Base-by-base conservation (phyloP, 768 basidiomycete species). In the Amanita inopinata region DNA sequence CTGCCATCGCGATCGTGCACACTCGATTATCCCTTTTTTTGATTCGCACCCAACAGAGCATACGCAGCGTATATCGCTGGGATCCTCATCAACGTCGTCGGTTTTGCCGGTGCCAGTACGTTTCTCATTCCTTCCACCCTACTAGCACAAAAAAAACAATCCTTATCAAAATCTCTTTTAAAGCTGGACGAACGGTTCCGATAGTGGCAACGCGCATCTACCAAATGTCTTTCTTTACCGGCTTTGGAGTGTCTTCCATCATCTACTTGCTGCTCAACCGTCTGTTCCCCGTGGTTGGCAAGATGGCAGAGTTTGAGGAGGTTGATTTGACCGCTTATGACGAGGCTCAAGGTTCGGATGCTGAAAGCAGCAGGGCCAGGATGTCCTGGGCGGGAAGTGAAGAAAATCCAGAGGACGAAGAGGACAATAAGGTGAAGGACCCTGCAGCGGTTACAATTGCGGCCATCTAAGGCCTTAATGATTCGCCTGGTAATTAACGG, bases 151-250 rank as follows among this genome's bases (percentile, higher is more conserved):
- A 33, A 40, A n/a, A n/a, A n/a, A n/a, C n/a, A n/a, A n/a, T n/a
- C 6, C 41, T 47, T 25, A 45, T 33, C 27, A 44, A 6, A 17
- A 14, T n/a, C 38, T 10, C 30, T 41, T 22, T 40, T 38, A 24
- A 41, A 74, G 75, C 76, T 22, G 82, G 82, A 5, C 67, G 65
- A 28, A 58, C 54, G 0, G 84, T 88, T 1, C 77, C 83, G 4
- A 53, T 80, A 18, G 74, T 72, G 3, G 84, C 85, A 1, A 83
- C 76, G n/a, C 70, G 75, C 41, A 73, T 85, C 49, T 86, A 83
- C 59, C 63, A 80, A 40, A 70, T 88, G 65, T 78, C 83, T 9
- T 91, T 88, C 71, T 83, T 89, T 62, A 82, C 82, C n/a, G 87
- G 87, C 20, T 83, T 87, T 50, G 76, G 74, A 22, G 71, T 80